Base-by-base conservation (phyloP, 2,329 filamentous ascomycete genomes). In the Magnaporthiopsis rhizophila region DNA sequence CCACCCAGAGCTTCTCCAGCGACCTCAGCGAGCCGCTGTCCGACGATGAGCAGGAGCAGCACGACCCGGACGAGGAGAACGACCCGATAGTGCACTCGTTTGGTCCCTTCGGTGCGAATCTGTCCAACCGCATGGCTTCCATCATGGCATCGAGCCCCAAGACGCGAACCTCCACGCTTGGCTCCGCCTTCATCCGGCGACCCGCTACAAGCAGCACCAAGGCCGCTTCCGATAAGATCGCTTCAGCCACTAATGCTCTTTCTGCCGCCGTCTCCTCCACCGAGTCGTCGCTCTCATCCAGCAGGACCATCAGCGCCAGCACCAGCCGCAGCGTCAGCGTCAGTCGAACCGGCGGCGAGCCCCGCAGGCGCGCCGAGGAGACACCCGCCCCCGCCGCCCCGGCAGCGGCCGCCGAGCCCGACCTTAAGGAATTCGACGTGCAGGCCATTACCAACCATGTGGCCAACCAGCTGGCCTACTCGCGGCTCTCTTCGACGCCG, bases 381-480 rank as follows among this genome's bases (percentile, higher is more conserved):
- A 34, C 28, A 3, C 65, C 67, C 8, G 32, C 24, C 56, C 34
- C 65, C 32, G 28, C 59, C 62, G 58, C 65, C 71, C 65, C 53
- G 75, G 26, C 60, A 3, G 36, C 60, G 74, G 75, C 38, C 74
- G 75, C 77, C 26, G 74, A 67, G 50, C 76, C 68, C 30, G 65
- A 66, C 9, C 68, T 74, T 8, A 66, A 63, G 69, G 68, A 72
- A 36, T 72, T 80, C 58, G 68, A 80, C 65, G 73, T 77, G 71
- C 71, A 71, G 71, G 76, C 79, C 77, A 76, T 95, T 68, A 84
- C 84, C 70, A 96, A 97, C 75, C 95, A 99, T 73, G 87, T 96
- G 67, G 85, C 95, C 74, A 98, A 98, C 76, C 95, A 99, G 77
- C 85, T 99, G 36, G 95, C 95, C 38, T 99, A 91, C 76, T 97